Base-by-base conservation (phyloP, 148 eudicot genomes). In the Chenopodium quinoa region DNA sequence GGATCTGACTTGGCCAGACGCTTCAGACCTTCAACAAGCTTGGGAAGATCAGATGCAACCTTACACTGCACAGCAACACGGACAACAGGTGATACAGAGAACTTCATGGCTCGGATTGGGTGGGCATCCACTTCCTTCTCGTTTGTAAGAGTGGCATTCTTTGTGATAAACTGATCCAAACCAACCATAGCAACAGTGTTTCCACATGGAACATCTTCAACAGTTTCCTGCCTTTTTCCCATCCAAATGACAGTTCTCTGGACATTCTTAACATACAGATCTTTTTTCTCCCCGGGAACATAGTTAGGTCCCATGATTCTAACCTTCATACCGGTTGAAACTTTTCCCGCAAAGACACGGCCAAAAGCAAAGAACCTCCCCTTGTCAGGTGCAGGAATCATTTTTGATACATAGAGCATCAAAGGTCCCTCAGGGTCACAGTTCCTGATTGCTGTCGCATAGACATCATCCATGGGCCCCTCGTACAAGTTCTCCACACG, bases 311-410 rank as follows among this genome's bases (percentile, higher is more conserved):
- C 75, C 81, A 78, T 78, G 50, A 80, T 80, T 58, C 82, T 80
- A 25, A 80, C 82, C 20, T 80, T 80, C 76, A 72, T 40, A 80
- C 82, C 82, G 25, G 82, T 80, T 1, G 82, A 72, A 16, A 91
- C 90, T 83, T 82, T 89, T 0, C 92, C 92, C 8, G 92, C 71
- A 48, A 90, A 91, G 4, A 91, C 92, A 89, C 95, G 95, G 20
- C 93, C 95, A 48, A 90, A 92, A 52, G 95, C 95, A 86, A 86
- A 92, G 86, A 92, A 92, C 73, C 95, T 84, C 1, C 91, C 93
- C 80, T 90, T 90, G 81, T 90, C 95, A 62, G 92, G 88, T 23
- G 95, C 95, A 4, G 95, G 93, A 88, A 92, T 92, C 85, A 84
- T 84, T 63, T 81, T 86, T 32, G 83, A 84, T 12, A 86, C 82